A percentile compares a stretch with the other conserved stretches of the same genome.
Conservation (phyloP, 768 basidiomycete genomes). For the Ramaria rubella region DNA sequence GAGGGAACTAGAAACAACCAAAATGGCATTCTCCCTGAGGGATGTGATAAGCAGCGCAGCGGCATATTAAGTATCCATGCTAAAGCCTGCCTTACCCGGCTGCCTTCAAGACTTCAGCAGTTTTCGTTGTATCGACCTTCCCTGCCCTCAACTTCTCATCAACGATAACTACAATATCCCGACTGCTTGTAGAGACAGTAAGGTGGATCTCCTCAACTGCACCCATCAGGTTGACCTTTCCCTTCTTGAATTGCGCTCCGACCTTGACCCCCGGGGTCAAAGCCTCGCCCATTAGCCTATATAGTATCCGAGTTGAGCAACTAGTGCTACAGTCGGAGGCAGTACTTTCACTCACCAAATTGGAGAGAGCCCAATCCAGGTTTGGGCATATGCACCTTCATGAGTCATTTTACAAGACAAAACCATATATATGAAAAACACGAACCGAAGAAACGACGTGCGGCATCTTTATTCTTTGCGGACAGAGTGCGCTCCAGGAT, state of each 20-base stretch:
- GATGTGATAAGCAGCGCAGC: background rate
- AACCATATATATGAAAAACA: background rate
- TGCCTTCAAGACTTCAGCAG: conserved; percentile 16
- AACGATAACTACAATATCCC: conserved; percentile 15
- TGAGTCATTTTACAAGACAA: background rate
- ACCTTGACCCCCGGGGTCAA: conserved; percentile 14
- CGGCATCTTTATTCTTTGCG: conserved; percentile 6
- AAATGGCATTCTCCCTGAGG: conserved; percentile 14
- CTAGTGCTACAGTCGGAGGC: background rate
- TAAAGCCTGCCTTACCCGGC: conserved; percentile 15
- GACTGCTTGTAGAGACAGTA: conserved; percentile 7
- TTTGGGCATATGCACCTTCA: conserved; percentile 12
- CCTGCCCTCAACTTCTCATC: conserved; percentile 14
- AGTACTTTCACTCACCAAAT: conserved; percentile 4
- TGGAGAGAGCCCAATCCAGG: conserved; percentile 14
- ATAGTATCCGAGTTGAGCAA: background rate
- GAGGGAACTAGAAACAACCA: conserved; percentile 15
- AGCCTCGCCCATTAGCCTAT: conserved; percentile 17
- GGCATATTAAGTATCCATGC: too few relatives aligned
- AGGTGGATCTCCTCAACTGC: conserved; percentile 15
- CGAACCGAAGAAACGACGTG: conserved; percentile 5
- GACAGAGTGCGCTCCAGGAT: conserved; percentile 6
- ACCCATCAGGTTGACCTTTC: conserved; percentile 7
- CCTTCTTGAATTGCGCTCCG: conserved; percentile 15
- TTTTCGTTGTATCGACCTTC: conserved; percentile 6